A percentile compares a stretch with the other conserved stretches of the same genome.
Conservation (phyloP, 2,329 filamentous ascomycete species). For the Aspergillus pseudoglaucus region DNA sequence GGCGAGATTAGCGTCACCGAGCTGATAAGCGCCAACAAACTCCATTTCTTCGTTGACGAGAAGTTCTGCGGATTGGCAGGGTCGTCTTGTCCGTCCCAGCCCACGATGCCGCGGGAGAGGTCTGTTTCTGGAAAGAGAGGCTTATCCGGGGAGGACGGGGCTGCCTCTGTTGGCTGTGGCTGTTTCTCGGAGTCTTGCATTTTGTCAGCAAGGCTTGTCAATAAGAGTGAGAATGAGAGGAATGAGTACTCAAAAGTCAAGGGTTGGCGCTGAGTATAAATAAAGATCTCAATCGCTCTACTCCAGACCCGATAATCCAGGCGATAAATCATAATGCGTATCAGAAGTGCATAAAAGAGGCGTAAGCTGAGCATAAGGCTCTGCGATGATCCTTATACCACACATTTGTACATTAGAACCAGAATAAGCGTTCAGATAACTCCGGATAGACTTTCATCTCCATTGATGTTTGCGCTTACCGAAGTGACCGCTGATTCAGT, state of each 20-base stretch:
- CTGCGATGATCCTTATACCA: too few species aligned
- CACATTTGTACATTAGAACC: too few species aligned
- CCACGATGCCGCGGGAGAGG: conserved; percentile 49
- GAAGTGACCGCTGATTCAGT: neutral
- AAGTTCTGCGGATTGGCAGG: conserved; percentile 55
- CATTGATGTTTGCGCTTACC: too few species aligned
- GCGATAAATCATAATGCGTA: neutral
- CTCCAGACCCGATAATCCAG: too few species aligned
- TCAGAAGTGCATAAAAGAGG: neutral
- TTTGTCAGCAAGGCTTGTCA: neutral
- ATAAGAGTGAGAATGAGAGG: neutral
- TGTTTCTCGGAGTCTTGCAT: neutral
- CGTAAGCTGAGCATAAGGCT: neutral
- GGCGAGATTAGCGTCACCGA: conserved; percentile 25
- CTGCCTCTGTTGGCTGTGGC: neutral
- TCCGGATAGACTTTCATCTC: too few species aligned
- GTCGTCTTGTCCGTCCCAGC: conserved; percentile 55
- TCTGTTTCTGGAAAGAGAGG: conserved; percentile 42
- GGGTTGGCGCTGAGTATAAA: neutral
- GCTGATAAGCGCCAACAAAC: conserved; percentile 21
- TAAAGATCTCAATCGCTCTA: neutral
- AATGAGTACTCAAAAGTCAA: neutral
- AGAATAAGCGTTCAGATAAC: too few species aligned
- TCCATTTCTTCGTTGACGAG: conserved; percentile 17
- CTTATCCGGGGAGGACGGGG: neutral